Conservation (phyloP, 2,329 filamentous ascomycete genomes). For the Monilinia fructigena region DNA sequence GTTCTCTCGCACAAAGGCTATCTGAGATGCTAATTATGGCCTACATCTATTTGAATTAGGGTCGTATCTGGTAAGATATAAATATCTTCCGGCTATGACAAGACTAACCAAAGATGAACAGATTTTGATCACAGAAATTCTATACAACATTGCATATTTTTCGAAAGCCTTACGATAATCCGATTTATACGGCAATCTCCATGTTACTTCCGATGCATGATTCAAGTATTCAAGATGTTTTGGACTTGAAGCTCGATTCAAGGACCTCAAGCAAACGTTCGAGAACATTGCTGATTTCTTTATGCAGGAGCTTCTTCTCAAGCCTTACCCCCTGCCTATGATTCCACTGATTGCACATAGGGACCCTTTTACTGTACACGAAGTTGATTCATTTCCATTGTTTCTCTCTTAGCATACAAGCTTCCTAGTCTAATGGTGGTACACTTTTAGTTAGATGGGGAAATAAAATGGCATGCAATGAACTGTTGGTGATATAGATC, state of each 20-base stretch:
- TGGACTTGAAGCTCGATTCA: constrained; percentile 10
- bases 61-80: constrained; percentile 32
- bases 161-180: neutral
- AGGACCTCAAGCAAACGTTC: constrained; percentile 21
- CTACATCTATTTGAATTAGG: constrained; percentile 33
- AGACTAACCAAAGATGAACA: constrained; percentile 16
- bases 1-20: constrained; percentile 82
- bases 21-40: constrained; percentile 52
- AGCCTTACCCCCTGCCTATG: constrained; percentile 22
- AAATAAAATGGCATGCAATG: constrained; percentile 11
- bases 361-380: constrained; percentile 30
- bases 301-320: constrained; percentile 31
- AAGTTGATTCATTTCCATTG: constrained; percentile 11
- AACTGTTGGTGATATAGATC: neutral
- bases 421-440: neutral
- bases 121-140: constrained; percentile 26
- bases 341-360: constrained; percentile 38
- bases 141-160: constrained; percentile 16
- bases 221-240: constrained; percentile 14
- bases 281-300: constrained; percentile 38
- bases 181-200: neutral
- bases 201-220: neutral
- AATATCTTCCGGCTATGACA: neutral
- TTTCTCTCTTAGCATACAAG: constrained; percentile 11
- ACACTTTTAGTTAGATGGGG: constrained; percentile 16